Evolutionary conservation across 495 filamentous ascomycete genomes (phyloP).

Genomic region (Podospora bellae-mahoneyi): DNA sequence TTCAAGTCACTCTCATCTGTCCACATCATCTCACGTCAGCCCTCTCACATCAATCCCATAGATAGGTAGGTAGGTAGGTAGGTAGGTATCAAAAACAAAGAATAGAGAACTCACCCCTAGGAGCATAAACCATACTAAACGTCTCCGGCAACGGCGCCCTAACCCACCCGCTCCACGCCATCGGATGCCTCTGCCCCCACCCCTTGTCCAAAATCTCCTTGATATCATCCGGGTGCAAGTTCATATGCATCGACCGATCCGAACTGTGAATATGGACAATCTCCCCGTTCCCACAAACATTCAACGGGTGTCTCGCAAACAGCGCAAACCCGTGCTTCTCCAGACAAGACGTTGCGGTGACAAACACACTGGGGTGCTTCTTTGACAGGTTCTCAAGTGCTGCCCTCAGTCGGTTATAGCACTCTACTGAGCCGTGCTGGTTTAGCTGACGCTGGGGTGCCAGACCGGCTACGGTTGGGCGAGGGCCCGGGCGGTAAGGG

Average conservation of each 20-base stretch:
- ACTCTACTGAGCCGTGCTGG: slow-evolving; percentile 53
- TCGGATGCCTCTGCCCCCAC: slow-evolving; percentile 87
- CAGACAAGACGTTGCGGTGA: slow-evolving; percentile 65
- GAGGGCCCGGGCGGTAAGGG: slow-evolving; percentile 56
- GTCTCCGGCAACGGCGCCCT: slow-evolving; percentile 59
- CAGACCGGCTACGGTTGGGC: slow-evolving; percentile 67
- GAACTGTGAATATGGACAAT: slow-evolving; percentile 74
- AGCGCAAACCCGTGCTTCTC: slow-evolving; percentile 76
- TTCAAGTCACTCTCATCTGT: slow-evolving; percentile 60
- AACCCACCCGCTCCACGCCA: slow-evolving; percentile 56
- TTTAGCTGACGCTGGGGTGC: slow-evolving; percentile 75
- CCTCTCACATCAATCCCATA: background rate
- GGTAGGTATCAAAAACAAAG: too few species aligned
- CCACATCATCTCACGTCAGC: background rate
- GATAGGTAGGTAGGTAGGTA: too few species aligned
- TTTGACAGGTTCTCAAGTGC: slow-evolving; percentile 51
- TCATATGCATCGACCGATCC: slow-evolving; percentile 74
- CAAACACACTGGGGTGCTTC: slow-evolving; percentile 48
- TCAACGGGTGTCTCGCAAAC: slow-evolving; percentile 59
- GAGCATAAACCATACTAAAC: slow-evolving; percentile 83
- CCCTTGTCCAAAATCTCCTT: slow-evolving; percentile 70
- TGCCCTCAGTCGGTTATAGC: slow-evolving; percentile 50
- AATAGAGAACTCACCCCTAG: slow-evolving; percentile 43
- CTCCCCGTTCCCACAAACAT: slow-evolving; percentile 68
- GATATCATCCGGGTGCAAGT: slow-evolving; percentile 74